phyloP scores from a whole-genome alignment of 2,329 filamentous ascomycete species.

The Cladobotryum mycophilum region DNA sequence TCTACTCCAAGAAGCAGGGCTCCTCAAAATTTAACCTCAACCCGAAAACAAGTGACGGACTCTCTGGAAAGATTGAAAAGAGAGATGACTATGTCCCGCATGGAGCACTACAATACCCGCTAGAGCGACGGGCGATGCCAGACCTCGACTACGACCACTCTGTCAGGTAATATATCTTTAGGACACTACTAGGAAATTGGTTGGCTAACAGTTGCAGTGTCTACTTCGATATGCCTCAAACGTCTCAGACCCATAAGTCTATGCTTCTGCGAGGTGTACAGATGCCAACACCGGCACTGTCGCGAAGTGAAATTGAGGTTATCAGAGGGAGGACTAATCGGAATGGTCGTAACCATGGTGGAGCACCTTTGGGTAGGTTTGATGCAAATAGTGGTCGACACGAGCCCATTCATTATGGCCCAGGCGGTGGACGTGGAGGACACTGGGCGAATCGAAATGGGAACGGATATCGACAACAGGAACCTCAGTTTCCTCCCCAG shows the following conservation, averaged over 20 bases:
- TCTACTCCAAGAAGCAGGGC: slow-evolving; percentile 86
- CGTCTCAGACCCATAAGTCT: slow-evolving; percentile 74
- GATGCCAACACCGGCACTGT: slow-evolving; percentile 64
- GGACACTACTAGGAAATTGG: no score
- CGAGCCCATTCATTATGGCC: slow-evolving; percentile 24
- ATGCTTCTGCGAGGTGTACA: slow-evolving; percentile 85
- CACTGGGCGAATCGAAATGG: slow-evolving; percentile 11
- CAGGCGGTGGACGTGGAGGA: slow-evolving; percentile 8
- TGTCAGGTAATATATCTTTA: slow-evolving; percentile 53
- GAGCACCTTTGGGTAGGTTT: slow-evolving; percentile 19
- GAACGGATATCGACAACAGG: slow-evolving; percentile 15
- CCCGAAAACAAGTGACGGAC: slow-evolving; percentile 65
- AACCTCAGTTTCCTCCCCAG: slow-evolving; percentile 15
- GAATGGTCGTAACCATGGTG: slow-evolving; percentile 27
- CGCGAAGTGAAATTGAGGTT: slow-evolving; percentile 67
- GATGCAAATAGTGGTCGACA: slow-evolving; percentile 14
- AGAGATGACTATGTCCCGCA: slow-evolving; percentile 81
- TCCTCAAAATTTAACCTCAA: slow-evolving; percentile 64
- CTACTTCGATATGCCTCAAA: slow-evolving; percentile 73
- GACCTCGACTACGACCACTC: slow-evolving; percentile 79
- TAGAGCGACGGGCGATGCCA: slow-evolving; percentile 65
- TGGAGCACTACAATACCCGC: slow-evolving; percentile 69
- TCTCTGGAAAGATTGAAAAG: slow-evolving; percentile 76
- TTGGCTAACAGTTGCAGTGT: slow-evolving; percentile 52
- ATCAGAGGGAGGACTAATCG: slow-evolving; percentile 60